Base-by-base conservation (phyloP, 2,329 filamentous ascomycete genomes). In the Pleurostoma richardsiae region DNA sequence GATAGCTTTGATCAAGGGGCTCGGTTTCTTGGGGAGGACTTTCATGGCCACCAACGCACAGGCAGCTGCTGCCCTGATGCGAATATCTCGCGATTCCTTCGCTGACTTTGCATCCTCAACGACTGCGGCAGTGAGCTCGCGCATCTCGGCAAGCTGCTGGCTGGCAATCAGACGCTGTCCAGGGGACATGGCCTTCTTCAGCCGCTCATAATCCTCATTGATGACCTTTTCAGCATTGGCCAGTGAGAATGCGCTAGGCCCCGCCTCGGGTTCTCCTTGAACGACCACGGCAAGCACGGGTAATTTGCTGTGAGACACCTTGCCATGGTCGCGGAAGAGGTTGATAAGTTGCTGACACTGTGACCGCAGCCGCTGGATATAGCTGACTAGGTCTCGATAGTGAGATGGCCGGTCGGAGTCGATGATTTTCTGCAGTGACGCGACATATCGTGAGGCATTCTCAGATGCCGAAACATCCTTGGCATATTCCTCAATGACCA, bases 301-400 rank as follows among this genome's bases (percentile, higher is more conserved):
- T 39, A 97, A 72, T 60, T 85, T 88, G 51, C 78, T 76, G 42
- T 82, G 78, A 27, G 87, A 79, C 2, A 95, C 84, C 61, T 94
- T 91, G 36, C 88, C 90, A 58, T 90, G 85, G 56, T 97, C 92
- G 56, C 90, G 82, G 77, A 99, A 99, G 44, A 94, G 82, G 61
- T 92, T 90, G 49, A 97, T 73, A 28, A 99, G 73, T 51, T 94
- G 90, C 56, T 92, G 86, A 57, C 92, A 97, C 62, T 96, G 92
- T 2, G 91, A 89, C 51, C 94, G 83, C 11, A 90, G 89, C 43
- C 95, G 85, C 61, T 95, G 90, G 30, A 96, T 80, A 60, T 88
- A 95, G 64, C 86, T 94, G 41, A 94, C 87, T 36, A 99, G 80
- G 64, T 99, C 94, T 51, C 88, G 81, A 64, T 99, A 99, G 61